Evolutionary conservation across 2,329 filamentous ascomycete genomes (phyloP).

Genomic region (Phyllosticta citriasiana): DNA sequence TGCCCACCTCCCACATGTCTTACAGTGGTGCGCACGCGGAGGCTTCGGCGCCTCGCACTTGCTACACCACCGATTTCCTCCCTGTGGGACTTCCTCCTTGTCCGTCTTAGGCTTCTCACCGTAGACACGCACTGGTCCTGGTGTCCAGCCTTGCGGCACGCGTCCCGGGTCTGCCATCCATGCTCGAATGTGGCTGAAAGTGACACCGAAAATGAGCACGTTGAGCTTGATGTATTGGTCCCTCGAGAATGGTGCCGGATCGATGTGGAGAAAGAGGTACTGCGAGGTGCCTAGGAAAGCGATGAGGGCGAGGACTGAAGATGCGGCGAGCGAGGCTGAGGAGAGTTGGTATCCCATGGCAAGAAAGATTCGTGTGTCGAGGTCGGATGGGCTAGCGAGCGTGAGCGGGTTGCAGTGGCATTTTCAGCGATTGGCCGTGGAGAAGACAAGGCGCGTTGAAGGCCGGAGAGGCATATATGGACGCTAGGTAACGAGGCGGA

Average conservation of each 20-base stretch:
- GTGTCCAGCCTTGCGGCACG: constrained; percentile 37
- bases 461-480: not conserved
- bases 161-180: constrained; percentile 49
- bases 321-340: constrained; percentile 49
- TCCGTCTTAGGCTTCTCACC: constrained; percentile 28
- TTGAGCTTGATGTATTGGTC: constrained; percentile 57
- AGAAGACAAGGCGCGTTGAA: not conserved
- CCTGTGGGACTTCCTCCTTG: constrained; percentile 6
- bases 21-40: constrained; percentile 71
- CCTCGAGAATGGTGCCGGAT: constrained; percentile 48
- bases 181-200: constrained; percentile 59
- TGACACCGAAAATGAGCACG: constrained; percentile 50
- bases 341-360: constrained; percentile 11
- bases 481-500: not conserved
- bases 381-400: not conserved
- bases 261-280: constrained; percentile 51
- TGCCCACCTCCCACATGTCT: constrained; percentile 52
- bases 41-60: constrained; percentile 69
- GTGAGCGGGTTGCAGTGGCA: not conserved
- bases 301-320: constrained; percentile 56
- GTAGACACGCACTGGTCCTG: constrained; percentile 18
- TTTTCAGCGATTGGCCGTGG: not conserved
- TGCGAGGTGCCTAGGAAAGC: constrained; percentile 62
- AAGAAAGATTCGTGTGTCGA: not conserved
- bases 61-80: constrained; percentile 54